A percentile compares a stretch with the other conserved stretches of the same genome.
Evolutionary conservation across 169 alveolate species (phyloP).

Genomic region (Eimeria sp.): DNA sequence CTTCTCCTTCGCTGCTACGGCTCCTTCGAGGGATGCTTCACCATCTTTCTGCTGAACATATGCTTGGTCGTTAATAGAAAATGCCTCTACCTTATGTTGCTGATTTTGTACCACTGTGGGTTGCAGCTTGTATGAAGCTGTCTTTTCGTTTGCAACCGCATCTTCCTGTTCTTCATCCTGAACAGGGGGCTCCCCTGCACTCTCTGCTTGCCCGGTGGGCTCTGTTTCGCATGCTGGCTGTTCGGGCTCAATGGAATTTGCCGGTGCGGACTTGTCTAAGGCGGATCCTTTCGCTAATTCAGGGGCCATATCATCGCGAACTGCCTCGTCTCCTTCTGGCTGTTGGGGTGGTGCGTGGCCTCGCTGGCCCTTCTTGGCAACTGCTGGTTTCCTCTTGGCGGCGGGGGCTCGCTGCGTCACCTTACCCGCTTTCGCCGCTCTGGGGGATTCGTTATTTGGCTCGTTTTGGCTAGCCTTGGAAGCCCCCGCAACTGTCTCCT

Average conservation of each 20-base stretch:
- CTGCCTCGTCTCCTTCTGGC: constrained; percentile 3
- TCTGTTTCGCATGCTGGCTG: not conserved
- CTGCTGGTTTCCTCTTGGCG: constrained; percentile 69
- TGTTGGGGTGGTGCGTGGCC: not conserved
- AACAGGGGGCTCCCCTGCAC: not conserved
- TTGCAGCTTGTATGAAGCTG: not conserved
- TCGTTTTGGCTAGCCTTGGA: not conserved
- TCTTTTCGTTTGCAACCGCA: not conserved
- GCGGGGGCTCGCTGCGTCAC: not conserved
- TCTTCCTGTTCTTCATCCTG: not conserved
- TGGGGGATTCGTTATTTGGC: not conserved
- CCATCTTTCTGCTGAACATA: not conserved
- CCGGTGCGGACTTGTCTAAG: not conserved
- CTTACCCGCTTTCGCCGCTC: not conserved
- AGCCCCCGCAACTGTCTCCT: not conserved
- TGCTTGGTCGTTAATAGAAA: not conserved
- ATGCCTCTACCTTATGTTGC: not conserved
- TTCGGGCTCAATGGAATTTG: not conserved
- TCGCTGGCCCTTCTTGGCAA: not conserved
- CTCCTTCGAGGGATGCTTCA: not conserved
- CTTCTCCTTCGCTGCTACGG: not conserved
- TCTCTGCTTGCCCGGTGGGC: not conserved
- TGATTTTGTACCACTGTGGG: not conserved
- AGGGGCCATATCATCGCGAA: not conserved
- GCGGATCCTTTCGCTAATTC: not conserved